Evolutionary conservation across 768 basidiomycete genomes (phyloP).

Genomic region (Basidioascus undulatus): DNA sequence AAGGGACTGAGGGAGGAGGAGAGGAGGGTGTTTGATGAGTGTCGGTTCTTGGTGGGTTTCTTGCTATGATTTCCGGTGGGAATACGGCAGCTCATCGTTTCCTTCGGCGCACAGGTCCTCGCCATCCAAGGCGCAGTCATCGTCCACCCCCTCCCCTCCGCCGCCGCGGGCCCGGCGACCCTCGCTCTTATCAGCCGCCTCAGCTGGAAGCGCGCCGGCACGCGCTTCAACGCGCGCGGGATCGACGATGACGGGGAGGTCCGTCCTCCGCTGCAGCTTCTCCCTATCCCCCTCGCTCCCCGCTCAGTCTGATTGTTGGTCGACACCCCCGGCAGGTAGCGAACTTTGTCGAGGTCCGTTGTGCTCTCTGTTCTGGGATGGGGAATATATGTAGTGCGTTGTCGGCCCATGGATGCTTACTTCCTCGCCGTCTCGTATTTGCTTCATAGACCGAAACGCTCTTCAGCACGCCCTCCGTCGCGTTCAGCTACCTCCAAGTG

Average conservation of each 20-base stretch:
- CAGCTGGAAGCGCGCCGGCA: slow-evolving; percentile 86
- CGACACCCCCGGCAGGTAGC: slow-evolving; percentile 56
- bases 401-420: no score
- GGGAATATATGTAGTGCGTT: no score
- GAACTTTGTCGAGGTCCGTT: slow-evolving; percentile 75
- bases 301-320: slow-evolving; percentile 2
- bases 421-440: background rate
- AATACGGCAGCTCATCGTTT: no score
- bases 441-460: slow-evolving; percentile 59
- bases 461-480: slow-evolving; percentile 62
- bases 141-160: slow-evolving; percentile 49
- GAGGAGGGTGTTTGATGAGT: slow-evolving; percentile 48
- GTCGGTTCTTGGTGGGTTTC: slow-evolving; percentile 53
- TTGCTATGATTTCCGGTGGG: no score
- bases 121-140: slow-evolving; percentile 89
- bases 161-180: slow-evolving; percentile 45
- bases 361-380: no score
- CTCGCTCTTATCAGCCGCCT: slow-evolving; percentile 64
- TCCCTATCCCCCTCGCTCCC: no score
- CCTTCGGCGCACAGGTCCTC: slow-evolving; percentile 56
- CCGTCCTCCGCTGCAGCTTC: background rate
- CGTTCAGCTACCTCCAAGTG: slow-evolving; percentile 78
- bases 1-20: slow-evolving; percentile 45
- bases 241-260: slow-evolving; percentile 44
- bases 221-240: slow-evolving; percentile 87